Conservation (phyloP, 768 basidiomycete species). For the Tremella fuciformis region DNA sequence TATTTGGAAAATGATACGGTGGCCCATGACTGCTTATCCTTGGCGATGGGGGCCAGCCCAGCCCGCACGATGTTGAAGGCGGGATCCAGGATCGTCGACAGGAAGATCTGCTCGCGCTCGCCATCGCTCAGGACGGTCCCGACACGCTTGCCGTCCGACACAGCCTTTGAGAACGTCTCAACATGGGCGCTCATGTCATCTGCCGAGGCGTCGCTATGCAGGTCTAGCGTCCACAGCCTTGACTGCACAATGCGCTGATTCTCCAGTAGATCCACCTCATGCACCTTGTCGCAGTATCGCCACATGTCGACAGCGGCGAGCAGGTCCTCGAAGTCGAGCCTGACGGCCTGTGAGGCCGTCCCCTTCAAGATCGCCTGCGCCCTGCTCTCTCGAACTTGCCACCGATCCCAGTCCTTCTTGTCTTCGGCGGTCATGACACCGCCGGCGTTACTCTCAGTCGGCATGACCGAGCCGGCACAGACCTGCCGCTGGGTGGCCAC, state of each 20-base stretch:
- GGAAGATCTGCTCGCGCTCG: no score
- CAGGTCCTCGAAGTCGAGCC: no score
- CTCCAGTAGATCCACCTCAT: not conserved
- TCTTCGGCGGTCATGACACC: not conserved
- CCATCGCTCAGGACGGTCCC: no score
- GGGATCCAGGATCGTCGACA: no score
- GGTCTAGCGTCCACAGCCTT: not conserved
- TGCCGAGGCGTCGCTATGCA: not conserved
- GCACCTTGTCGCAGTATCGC: not conserved
- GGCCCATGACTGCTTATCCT: not conserved
- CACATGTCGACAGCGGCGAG: not conserved
- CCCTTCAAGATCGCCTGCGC: no score
- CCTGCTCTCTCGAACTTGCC: no score
- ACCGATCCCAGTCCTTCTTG: no score
- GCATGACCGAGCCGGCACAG: not conserved
- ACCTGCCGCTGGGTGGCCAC: not conserved
- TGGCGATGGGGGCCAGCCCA: not conserved
- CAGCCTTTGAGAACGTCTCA: conserved; percentile 7
- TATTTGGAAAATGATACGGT: conserved; percentile 4
- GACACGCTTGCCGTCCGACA: conserved; percentile 7
- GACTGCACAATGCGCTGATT: not conserved
- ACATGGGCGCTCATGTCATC: conserved; percentile 9
- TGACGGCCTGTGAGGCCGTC: no score
- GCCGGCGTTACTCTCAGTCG: not conserved
- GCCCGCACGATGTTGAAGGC: no score